These are phyloP conservation scores for Triticum timopheevii DNA, from an alignment of 176 grass and related monocot species.

Conservation along the genomic window DNA sequence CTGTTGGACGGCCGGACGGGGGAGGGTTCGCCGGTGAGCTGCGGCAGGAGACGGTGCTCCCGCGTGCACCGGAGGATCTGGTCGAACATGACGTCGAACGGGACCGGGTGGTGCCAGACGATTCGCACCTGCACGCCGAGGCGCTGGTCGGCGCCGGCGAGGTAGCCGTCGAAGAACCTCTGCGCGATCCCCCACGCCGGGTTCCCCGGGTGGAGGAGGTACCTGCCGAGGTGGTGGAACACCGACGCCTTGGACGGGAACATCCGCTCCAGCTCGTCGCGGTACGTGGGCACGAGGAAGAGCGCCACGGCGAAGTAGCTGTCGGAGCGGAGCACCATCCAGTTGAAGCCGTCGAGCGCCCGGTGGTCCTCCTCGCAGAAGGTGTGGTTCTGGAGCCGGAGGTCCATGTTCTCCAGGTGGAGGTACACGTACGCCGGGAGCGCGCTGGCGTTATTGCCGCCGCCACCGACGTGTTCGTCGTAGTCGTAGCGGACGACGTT, in stretches of 20 bases:
- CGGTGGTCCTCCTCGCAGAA: conserved; percentile 77
- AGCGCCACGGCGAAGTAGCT: conserved; percentile 71
- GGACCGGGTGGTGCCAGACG: background rate
- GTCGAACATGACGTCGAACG: conserved; percentile 47
- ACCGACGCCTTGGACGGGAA: conserved; percentile 66
- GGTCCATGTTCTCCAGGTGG: conserved; percentile 37
- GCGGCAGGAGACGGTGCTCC: conserved; percentile 50
- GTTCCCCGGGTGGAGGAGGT: conserved; percentile 74
- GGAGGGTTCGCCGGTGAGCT: background rate
- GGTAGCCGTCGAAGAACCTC: conserved; percentile 71
- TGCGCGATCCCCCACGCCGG: conserved; percentile 52
- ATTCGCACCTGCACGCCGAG: conserved; percentile 64
- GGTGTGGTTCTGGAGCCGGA: conserved; percentile 37
- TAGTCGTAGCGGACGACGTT: conserved; percentile 32
- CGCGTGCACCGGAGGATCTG: conserved; percentile 49
- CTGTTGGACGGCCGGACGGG: background rate
- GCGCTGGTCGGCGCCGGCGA: conserved; percentile 54
- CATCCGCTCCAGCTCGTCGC: conserved; percentile 49
- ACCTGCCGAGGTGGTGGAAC: conserved; percentile 81
- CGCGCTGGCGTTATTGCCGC: background rate
- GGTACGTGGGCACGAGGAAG: conserved; percentile 57
- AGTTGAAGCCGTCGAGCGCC: conserved; percentile 50
- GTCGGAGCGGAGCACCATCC: conserved; percentile 71
- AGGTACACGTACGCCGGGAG: conserved; percentile 64
- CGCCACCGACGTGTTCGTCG: background rate